phyloP scores from a whole-genome alignment of 805 yeast genomes.

The Kuraishia cidri region DNA sequence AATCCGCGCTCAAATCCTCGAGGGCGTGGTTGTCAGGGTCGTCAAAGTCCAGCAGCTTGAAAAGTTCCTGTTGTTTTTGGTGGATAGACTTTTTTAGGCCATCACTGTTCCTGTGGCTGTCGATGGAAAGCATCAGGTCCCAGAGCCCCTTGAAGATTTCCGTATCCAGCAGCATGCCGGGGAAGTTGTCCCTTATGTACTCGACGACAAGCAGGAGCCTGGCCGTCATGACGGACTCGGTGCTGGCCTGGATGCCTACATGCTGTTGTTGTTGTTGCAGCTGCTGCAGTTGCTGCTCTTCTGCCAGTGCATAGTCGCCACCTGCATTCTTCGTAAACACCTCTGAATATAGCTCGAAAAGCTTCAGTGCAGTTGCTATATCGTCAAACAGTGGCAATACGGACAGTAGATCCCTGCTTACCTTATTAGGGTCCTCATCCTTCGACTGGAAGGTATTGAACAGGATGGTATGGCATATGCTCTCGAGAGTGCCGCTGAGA shows the following conservation, averaged over 20 bases:
- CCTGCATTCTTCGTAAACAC: slow-evolving; percentile 9
- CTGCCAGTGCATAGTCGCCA: neutral
- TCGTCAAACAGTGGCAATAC: slow-evolving; percentile 50
- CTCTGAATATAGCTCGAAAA: slow-evolving; percentile 25
- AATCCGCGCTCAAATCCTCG: slow-evolving; percentile 19
- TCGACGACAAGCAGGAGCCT: slow-evolving; percentile 46
- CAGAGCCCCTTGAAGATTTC: slow-evolving; percentile 50
- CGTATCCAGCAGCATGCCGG: slow-evolving; percentile 63
- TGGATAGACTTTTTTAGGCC: slow-evolving; percentile 44
- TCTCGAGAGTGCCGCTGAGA: slow-evolving; percentile 53
- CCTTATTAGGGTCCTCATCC: slow-evolving; percentile 8
- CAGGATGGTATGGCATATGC: slow-evolving; percentile 67
- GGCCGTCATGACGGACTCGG: slow-evolving; percentile 32
- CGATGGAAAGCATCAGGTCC: slow-evolving; percentile 39
- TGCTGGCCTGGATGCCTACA: slow-evolving; percentile 15
- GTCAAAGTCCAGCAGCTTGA: slow-evolving; percentile 22
- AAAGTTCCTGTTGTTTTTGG: slow-evolving; percentile 36
- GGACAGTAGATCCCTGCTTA: slow-evolving; percentile 32
- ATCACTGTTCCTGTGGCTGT: slow-evolving; percentile 41
- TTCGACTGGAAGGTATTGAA: slow-evolving; percentile 36
- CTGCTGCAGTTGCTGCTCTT: too few relatives aligned
- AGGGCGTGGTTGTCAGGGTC: slow-evolving; percentile 7
- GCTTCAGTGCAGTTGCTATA: slow-evolving; percentile 30
- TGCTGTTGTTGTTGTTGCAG: too few relatives aligned
- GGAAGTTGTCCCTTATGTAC: slow-evolving; percentile 48